Percentiles rank a stretch among this genome's conserved stretches.
phyloP scores from a whole-genome alignment of 2,329 filamentous ascomycete genomes.

The Cercospora sp. region DNA sequence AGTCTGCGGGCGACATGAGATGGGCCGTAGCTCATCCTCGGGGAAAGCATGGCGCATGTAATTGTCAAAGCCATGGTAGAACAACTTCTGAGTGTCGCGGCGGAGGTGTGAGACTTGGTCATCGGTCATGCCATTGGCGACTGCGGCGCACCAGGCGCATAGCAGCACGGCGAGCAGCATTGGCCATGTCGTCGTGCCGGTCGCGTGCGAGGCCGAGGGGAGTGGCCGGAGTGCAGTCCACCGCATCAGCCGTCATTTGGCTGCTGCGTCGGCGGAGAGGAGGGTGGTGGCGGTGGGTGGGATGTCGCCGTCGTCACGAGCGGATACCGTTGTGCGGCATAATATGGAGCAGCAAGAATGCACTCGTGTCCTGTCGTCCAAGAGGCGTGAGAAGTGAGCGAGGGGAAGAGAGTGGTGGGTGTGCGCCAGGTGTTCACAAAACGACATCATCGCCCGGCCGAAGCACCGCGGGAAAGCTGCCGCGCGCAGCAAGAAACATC shows the following conservation, averaged over 20 bases:
- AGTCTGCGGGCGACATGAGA: slow-evolving; percentile 80
- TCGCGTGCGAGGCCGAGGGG: slow-evolving; percentile 19
- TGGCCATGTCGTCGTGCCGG: slow-evolving; percentile 34
- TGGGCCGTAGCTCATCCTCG: slow-evolving; percentile 88
- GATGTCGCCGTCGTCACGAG: neutral
- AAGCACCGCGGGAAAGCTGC: neutral
- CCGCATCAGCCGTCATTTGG: slow-evolving; percentile 27
- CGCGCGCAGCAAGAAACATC: neutral
- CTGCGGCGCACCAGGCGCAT: slow-evolving; percentile 36
- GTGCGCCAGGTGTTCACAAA: neutral
- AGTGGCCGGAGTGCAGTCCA: slow-evolving; percentile 29
- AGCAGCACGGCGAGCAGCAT: slow-evolving; percentile 38
- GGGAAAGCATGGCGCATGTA: slow-evolving; percentile 94
- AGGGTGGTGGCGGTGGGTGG: neutral
- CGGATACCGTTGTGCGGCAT: neutral
- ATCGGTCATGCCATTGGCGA: slow-evolving; percentile 48
- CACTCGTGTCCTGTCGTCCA: neutral
- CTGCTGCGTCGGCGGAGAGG: neutral
- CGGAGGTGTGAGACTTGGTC: slow-evolving; percentile 43
- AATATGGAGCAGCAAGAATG: neutral
- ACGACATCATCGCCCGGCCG: slow-evolving; percentile 3
- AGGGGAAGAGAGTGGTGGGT: neutral
- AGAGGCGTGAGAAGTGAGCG: neutral
- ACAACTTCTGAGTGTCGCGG: slow-evolving; percentile 66
- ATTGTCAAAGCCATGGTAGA: slow-evolving; percentile 94